Conservation (phyloP, 495 filamentous ascomycete genomes). For the Letharia columbiana region DNA sequence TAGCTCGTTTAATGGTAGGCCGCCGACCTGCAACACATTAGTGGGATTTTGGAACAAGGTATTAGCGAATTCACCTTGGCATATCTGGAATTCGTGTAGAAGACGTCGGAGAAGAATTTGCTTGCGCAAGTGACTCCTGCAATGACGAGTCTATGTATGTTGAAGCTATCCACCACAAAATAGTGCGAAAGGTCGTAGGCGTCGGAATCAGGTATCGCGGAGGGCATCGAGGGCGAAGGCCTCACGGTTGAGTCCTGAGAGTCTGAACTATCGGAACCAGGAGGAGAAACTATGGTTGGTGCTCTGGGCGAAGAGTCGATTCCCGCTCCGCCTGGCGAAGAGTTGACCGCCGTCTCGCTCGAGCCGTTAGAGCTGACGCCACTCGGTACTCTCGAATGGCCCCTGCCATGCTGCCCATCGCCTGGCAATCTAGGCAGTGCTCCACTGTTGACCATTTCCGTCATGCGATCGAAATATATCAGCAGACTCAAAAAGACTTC, state of each 20-base stretch:
- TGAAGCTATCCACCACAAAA: conserved; percentile 98
- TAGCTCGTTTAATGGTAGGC: conserved; percentile 87
- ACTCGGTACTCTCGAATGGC: conserved; percentile 18
- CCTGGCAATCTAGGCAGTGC: conserved; percentile 43
- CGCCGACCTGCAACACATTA: conserved; percentile 63
- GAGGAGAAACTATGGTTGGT: conserved; percentile 11
- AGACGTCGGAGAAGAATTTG: conserved; percentile 99
- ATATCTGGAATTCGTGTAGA: conserved; percentile 98
- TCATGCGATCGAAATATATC: conserved; percentile 99
- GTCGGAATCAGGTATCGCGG: conserved; percentile 34
- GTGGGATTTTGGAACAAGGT: neutral
- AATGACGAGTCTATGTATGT: conserved; percentile 96
- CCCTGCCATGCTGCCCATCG: conserved; percentile 32
- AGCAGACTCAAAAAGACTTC: conserved; percentile 93
- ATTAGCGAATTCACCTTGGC: conserved; percentile 63
- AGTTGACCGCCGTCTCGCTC: conserved; percentile 14
- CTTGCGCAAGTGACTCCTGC: conserved; percentile 96
- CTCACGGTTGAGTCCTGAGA: conserved; percentile 2
- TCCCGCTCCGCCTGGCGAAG: conserved; percentile 3
- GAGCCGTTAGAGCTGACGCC: conserved; percentile 8
- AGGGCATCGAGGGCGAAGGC: conserved; percentile 27
- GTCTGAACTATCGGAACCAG: conserved; percentile 8
- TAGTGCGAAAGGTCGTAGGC: conserved; percentile 63
- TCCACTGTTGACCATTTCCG: conserved; percentile 83
- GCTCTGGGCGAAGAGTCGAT: neutral